A percentile compares a stretch with the other conserved stretches of the same genome.
Conservation (phyloP, 139 green algal genomes). For the Desmodesmus armatus region DNA sequence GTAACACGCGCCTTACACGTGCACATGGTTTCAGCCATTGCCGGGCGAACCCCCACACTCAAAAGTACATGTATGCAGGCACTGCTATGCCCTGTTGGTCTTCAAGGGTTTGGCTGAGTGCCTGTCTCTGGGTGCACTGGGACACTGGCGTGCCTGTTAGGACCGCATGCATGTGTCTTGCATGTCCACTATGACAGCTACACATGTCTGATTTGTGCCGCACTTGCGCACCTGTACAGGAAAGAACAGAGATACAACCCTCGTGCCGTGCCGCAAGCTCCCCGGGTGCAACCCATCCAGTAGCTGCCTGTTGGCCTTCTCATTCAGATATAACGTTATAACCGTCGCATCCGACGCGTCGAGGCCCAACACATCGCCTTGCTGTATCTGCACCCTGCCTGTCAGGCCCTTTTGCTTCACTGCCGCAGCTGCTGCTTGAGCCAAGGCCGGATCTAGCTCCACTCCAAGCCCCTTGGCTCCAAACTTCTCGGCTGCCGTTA, state of each 20-base stretch:
- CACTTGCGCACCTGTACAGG: conserved; percentile 15
- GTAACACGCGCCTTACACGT: no score
- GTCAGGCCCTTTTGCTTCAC: background rate
- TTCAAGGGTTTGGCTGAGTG: no score
- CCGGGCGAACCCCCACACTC: no score
- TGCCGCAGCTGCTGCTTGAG: background rate
- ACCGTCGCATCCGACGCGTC: conserved; percentile 33
- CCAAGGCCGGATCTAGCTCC: conserved; percentile 37
- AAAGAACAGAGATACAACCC: conserved; percentile 47
- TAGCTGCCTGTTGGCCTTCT: conserved; percentile 19
- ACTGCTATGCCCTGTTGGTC: no score
- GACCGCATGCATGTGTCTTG: no score
- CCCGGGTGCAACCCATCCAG: background rate
- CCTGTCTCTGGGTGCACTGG: no score
- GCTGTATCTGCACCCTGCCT: conserved; percentile 1
- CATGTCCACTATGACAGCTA: no score
- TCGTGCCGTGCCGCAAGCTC: background rate
- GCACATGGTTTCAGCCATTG: no score
- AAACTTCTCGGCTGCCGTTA: conserved; percentile 24
- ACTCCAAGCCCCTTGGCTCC: conserved; percentile 15
- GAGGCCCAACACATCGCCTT: background rate
- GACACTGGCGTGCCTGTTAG: no score
- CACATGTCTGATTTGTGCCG: no score
- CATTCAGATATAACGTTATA: conserved; percentile 32
- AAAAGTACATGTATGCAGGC: no score